Conservation (phyloP, 768 basidiomycete species). For the Hygrophorus russula region DNA sequence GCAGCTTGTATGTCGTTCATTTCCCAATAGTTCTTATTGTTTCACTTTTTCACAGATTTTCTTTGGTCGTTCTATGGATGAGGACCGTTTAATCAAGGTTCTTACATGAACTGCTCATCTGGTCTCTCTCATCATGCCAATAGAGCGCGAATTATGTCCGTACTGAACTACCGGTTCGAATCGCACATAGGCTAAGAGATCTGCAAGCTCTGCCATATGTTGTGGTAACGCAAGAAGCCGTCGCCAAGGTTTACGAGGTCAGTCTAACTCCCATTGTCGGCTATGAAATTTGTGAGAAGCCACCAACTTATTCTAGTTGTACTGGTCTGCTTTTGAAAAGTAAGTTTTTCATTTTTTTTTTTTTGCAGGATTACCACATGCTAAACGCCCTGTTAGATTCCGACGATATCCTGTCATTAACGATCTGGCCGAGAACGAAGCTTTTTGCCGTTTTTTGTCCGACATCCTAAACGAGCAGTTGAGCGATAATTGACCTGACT, state of each 20-base stretch:
- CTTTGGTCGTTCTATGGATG: slow-evolving; percentile 75
- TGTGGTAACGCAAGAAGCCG: slow-evolving; percentile 76
- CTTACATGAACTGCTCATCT: slow-evolving; percentile 5
- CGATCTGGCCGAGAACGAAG: slow-evolving; percentile 61
- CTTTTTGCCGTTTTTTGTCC: slow-evolving; percentile 65
- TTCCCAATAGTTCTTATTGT: neutral
- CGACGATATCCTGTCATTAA: slow-evolving; percentile 65
- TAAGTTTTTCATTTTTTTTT: slow-evolving; percentile 19
- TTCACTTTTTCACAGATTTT: slow-evolving; percentile 45
- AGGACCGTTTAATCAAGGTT: slow-evolving; percentile 69
- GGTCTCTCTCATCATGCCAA: neutral
- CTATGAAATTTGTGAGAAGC: neutral
- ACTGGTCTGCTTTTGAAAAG: slow-evolving; percentile 85
- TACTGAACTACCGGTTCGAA: slow-evolving; percentile 78
- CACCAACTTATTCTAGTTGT: slow-evolving; percentile 40
- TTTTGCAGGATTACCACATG: slow-evolving; percentile 40
- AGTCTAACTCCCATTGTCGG: slow-evolving; percentile 14
- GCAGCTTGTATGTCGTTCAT: slow-evolving; percentile 50
- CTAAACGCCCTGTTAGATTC: slow-evolving; percentile 33
- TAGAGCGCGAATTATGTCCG: slow-evolving; percentile 89
- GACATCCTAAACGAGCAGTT: slow-evolving; percentile 68
- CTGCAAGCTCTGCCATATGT: slow-evolving; percentile 79
- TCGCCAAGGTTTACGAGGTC: slow-evolving; percentile 78
- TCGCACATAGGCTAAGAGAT: slow-evolving; percentile 80
- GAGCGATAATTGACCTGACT: slow-evolving; percentile 14